Percentiles rank a stretch among this genome's conserved stretches.
Evolutionary conservation across 805 yeast species (phyloP).

Genomic region (Nakazawaea molendinolei): DNA sequence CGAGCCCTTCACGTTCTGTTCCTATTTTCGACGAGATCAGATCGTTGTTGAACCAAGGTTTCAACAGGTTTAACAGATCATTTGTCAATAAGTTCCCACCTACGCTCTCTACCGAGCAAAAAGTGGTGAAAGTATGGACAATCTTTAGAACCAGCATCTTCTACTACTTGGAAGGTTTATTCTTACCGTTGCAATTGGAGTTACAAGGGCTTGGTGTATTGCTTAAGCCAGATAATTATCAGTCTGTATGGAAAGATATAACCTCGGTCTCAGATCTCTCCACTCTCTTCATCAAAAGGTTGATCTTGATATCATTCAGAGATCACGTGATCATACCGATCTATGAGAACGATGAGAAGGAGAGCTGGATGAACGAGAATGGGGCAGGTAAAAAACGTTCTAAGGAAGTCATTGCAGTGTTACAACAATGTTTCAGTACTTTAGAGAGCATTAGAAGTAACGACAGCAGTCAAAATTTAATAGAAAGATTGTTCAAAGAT

Average conservation of each 20-base stretch:
- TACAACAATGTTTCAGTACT: constrained; percentile 59
- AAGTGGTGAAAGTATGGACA: constrained; percentile 47
- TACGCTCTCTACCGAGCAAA: constrained; percentile 17
- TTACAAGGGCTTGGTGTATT: constrained; percentile 24
- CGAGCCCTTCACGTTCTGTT: constrained; percentile 18
- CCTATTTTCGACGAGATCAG: constrained; percentile 37
- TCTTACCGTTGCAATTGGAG: constrained; percentile 52
- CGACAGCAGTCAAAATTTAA: constrained; percentile 49
- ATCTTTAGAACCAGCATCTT: constrained; percentile 47
- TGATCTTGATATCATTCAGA: constrained; percentile 40
- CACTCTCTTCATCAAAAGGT: constrained; percentile 2
- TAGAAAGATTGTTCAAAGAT: constrained; percentile 42
- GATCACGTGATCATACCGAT: constrained; percentile 48
- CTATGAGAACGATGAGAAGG: constrained; percentile 31
- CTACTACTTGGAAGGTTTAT: constrained; percentile 53
- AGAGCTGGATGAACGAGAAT: constrained; percentile 6
- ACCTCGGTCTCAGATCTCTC: constrained; percentile 1
- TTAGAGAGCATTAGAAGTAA: constrained; percentile 44
- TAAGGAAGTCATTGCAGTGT: constrained; percentile 10
- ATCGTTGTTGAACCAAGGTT: constrained; percentile 37
- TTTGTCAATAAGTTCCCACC: constrained; percentile 23
- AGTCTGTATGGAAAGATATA: constrained; percentile 8
- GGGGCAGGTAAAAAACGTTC: constrained; percentile 6
- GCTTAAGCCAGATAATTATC: constrained; percentile 15
- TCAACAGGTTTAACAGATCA: constrained; percentile 22